phyloP scores from a whole-genome alignment of 345 rosid genomes.

The Gossypium thurberi region DNA sequence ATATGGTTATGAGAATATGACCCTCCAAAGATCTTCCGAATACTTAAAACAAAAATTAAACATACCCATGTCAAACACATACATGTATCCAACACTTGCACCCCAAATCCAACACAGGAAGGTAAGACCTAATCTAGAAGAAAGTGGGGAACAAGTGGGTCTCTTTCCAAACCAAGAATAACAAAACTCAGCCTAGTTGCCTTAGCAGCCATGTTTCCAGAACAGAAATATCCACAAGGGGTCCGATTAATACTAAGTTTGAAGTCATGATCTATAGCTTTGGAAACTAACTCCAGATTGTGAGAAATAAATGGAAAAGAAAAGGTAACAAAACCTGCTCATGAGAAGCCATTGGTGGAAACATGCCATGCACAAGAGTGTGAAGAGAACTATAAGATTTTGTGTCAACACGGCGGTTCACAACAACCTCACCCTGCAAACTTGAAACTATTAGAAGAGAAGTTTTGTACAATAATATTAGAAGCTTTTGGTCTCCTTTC shows the following conservation, averaged over 20 bases:
- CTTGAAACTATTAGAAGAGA: slow-evolving; percentile 18
- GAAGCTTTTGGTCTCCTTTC: neutral
- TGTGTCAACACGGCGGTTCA: slow-evolving; percentile 65
- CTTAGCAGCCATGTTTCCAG: neutral
- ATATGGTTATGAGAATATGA: neutral
- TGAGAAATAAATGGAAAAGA: slow-evolving; percentile 3
- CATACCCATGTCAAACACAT: neutral
- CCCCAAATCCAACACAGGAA: neutral
- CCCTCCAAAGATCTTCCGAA: neutral
- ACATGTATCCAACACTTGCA: neutral
- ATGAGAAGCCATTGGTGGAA: slow-evolving; percentile 49
- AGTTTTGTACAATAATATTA: neutral
- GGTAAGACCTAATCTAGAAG: neutral
- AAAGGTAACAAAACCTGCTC: slow-evolving; percentile 57
- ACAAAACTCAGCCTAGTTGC: neutral
- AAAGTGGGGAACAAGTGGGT: neutral
- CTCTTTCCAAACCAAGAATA: neutral
- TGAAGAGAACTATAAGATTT: slow-evolving; percentile 77
- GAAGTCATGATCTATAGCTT: neutral
- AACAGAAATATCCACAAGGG: neutral
- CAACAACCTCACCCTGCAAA: slow-evolving; percentile 89
- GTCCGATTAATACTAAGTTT: neutral
- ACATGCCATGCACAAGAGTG: slow-evolving; percentile 81
- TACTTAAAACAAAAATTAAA: neutral
- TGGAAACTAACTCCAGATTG: neutral